Conservation (phyloP, 2,329 filamentous ascomycete species). For the Diaporthe capsici region DNA sequence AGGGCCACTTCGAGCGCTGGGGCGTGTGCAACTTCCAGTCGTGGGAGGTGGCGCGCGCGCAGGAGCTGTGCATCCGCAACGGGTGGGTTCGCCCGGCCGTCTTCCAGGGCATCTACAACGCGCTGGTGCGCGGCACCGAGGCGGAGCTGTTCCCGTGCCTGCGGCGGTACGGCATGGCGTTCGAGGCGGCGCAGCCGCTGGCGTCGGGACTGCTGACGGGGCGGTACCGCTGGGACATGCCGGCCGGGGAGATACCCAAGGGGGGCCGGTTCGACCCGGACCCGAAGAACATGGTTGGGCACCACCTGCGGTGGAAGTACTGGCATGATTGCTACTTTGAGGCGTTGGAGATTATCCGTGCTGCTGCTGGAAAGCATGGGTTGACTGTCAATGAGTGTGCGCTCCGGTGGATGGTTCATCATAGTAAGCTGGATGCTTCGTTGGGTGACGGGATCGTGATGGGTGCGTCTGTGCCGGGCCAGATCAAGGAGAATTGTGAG, state of each 20-base stretch:
- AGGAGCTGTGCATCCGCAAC: too few relatives aligned
- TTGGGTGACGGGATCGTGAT: neutral
- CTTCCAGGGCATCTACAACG: slow-evolving; percentile 2
- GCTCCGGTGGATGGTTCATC: neutral
- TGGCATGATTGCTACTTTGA: neutral
- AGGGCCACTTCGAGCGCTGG: too few relatives aligned
- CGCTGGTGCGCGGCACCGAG: neutral
- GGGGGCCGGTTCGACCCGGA: neutral
- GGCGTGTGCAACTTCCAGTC: too few relatives aligned
- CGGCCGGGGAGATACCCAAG: neutral
- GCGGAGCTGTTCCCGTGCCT: slow-evolving; percentile 2
- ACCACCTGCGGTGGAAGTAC: slow-evolving; percentile 5
- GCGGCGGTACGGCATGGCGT: neutral
- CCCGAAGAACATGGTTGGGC: neutral
- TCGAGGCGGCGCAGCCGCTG: slow-evolving; percentile 4
- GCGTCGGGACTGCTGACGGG: neutral
- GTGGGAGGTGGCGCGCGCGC: too few relatives aligned
- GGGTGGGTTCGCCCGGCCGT: neutral
- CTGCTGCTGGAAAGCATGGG: neutral
- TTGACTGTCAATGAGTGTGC: neutral
- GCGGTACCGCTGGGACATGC: neutral
- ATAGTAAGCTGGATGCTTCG: neutral
- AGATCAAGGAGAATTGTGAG: neutral
- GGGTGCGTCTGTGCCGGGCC: neutral
- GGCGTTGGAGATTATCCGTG: neutral